These are phyloP conservation scores for Epipyxis sp. DNA, from an alignment of 108 stramenopile species.

Conservation along the genomic window DNA sequence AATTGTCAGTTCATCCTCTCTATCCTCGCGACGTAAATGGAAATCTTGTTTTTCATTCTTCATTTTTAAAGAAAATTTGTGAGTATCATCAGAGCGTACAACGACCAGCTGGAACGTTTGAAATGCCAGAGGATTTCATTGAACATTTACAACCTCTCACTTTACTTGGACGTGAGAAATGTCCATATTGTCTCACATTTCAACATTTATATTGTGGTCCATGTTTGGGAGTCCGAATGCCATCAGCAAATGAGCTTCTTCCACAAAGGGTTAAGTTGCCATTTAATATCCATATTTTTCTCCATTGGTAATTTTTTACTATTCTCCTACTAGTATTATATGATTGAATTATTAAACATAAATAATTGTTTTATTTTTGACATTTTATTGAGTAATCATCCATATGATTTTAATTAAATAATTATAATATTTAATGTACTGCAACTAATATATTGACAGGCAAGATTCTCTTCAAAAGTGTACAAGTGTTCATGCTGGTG, in stretches of 20 bases:
- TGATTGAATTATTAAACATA: too few relatives aligned
- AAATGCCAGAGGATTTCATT: not conserved
- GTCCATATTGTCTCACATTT: not conserved
- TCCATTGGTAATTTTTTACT: conserved; percentile 1
- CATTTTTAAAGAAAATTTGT: not conserved
- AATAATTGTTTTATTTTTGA: not conserved
- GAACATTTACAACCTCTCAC: not conserved
- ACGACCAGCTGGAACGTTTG: conserved; percentile 3
- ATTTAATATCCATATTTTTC: not conserved
- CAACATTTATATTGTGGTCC: conserved; percentile 9
- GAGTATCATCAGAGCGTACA: not conserved
- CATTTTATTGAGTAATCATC: not conserved
- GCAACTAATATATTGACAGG: too few relatives aligned
- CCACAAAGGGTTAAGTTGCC: not conserved
- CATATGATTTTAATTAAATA: not conserved
- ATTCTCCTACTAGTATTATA: not conserved
- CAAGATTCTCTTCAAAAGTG: not conserved
- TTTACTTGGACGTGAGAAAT: not conserved
- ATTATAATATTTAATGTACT: not conserved
- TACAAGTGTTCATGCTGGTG: not conserved
- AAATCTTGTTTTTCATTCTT: not conserved
- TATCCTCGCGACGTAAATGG: not conserved
- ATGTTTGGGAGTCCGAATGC: conserved; percentile 6
- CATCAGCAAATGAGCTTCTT: not conserved
- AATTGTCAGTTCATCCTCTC: not conserved